Evolutionary conservation across 2,329 filamentous ascomycete genomes (phyloP).

Genomic region (Stylonectria norvegica): DNA sequence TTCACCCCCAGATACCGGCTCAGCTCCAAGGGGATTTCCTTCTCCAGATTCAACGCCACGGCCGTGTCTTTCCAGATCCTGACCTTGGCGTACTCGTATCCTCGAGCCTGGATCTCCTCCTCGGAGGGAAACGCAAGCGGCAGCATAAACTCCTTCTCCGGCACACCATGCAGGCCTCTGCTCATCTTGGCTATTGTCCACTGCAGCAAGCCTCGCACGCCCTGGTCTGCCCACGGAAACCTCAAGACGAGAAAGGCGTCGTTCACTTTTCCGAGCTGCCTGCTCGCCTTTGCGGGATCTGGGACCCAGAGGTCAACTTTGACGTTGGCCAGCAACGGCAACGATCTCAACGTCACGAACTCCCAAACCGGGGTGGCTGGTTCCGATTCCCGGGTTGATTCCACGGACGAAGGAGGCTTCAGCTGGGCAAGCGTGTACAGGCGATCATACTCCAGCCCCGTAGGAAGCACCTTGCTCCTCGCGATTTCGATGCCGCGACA

Average conservation of each 20-base stretch:
- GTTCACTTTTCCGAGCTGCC: conserved; percentile 50
- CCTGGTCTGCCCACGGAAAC: conserved; percentile 59
- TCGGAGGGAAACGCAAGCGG: conserved; percentile 60
- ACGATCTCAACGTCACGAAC: conserved; percentile 67
- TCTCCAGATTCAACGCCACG: conserved; percentile 53
- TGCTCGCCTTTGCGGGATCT: conserved; percentile 53
- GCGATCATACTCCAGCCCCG: conserved; percentile 75
- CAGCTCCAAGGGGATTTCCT: conserved; percentile 60
- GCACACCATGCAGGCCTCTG: conserved; percentile 45
- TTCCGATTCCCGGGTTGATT: conserved; percentile 27
- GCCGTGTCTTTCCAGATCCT: conserved; percentile 61
- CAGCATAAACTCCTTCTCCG: conserved; percentile 63
- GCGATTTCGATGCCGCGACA: conserved; percentile 73
- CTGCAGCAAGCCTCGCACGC: conserved; percentile 46
- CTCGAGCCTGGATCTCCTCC: conserved; percentile 53
- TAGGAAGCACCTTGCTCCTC: conserved; percentile 59
- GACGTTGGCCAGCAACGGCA: conserved; percentile 68
- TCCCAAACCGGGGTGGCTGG: conserved; percentile 56
- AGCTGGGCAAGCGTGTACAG: conserved; percentile 77
- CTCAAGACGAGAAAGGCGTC: conserved; percentile 60
- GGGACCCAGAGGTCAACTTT: conserved; percentile 66
- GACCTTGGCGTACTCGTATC: conserved; percentile 60
- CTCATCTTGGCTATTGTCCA: conserved; percentile 49
- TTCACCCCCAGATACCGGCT: conserved; percentile 63
- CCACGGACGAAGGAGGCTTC: conserved; percentile 3